Evolutionary conservation across 805 yeast genomes (phyloP).

Genomic region (Teunomyces funiuensis): DNA sequence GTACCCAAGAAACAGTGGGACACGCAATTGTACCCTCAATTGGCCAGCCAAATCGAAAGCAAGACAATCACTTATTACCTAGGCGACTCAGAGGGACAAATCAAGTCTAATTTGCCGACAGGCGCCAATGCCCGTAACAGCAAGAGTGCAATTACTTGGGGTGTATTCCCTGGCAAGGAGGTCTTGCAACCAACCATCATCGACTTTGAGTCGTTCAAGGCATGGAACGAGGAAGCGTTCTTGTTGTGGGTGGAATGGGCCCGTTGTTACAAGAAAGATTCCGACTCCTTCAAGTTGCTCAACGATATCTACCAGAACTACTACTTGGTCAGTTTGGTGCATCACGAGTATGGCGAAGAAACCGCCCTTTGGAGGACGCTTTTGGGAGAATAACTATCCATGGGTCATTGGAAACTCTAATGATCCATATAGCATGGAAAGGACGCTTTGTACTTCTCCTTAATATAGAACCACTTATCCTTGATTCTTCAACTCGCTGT

Average conservation of each 20-base stretch:
- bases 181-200: slow-evolving; percentile 89
- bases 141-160: slow-evolving; percentile 95
- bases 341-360: slow-evolving; percentile 77
- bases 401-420: slow-evolving; percentile 3
- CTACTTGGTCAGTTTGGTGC: slow-evolving; percentile 79
- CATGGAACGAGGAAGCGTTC: slow-evolving; percentile 97
- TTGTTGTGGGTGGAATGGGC: slow-evolving; percentile 92
- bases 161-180: slow-evolving; percentile 89
- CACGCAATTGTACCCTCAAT: slow-evolving; percentile 47
- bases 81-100: slow-evolving; percentile 60
- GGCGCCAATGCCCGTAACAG: slow-evolving; percentile 31
- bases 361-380: slow-evolving; percentile 75
- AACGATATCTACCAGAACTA: slow-evolving; percentile 60
- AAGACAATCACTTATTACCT: slow-evolving; percentile 70
- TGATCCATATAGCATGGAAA: slow-evolving; percentile 2
- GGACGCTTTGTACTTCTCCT: background rate
- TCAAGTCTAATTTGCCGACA: slow-evolving; percentile 59
- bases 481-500: slow-evolving; percentile 19
- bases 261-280: slow-evolving; percentile 61
- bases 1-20: slow-evolving; percentile 75
- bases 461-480: background rate
- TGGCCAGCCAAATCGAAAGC: slow-evolving; percentile 37
- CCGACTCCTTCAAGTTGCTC: slow-evolving; percentile 60
- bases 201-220: slow-evolving; percentile 87
- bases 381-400: slow-evolving; percentile 30